Base-by-base conservation (phyloP, 371 early-diverging fungal species). In the Mortierella sp. region DNA sequence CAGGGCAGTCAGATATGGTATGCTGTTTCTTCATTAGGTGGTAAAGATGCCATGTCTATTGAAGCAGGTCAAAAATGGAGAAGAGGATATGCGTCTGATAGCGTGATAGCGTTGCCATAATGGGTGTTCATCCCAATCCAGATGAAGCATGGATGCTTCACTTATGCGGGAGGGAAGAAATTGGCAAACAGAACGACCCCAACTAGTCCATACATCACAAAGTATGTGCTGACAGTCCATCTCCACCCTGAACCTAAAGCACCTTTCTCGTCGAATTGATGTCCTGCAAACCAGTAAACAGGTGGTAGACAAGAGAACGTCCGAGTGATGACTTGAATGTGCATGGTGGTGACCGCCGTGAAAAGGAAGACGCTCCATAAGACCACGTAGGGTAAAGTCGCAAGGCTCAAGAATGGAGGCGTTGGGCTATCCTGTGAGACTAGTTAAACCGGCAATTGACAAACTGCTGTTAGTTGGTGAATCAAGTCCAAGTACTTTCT, bases 311-410 rank as follows among this genome's bases (percentile, higher is more conserved):
- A 90, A 0, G 96, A 92, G 61, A 96, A 92, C 51, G 96, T 93
- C 6, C 96, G 86, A 29, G 91, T 90, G 55, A 95, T 92, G 7
- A 97, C 89, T 82, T 97, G 97, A 19, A 97, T 88, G 57, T 97
- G 96, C 92, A 95, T 95, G 31, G 84, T 86, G 0, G 90, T 85
- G 17, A 82, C 53, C n/a, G 82, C 85, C 43, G 87, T 86, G 0
- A 88, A 16, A 0, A 92, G 70, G 48, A 95, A 58, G 28, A 85
- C 73, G 1, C 74, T 51, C 92, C 93, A 94, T 21, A 96, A 81
- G 51, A 90, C 89, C 53, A 92, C 83, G 60, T 88, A 88, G 13
- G 91, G 89, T 19, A 88, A 71, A 29, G 81, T 40, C 7, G 55
- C 46, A 9, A 45, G 49, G 45, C 73, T 66, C 58, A 79, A 58